A percentile compares a stretch with the other conserved stretches of the same genome.
These are phyloP conservation scores for Venturia asperata DNA, from an alignment of 2,329 filamentous ascomycete genomes.

Conservation along the genomic window DNA sequence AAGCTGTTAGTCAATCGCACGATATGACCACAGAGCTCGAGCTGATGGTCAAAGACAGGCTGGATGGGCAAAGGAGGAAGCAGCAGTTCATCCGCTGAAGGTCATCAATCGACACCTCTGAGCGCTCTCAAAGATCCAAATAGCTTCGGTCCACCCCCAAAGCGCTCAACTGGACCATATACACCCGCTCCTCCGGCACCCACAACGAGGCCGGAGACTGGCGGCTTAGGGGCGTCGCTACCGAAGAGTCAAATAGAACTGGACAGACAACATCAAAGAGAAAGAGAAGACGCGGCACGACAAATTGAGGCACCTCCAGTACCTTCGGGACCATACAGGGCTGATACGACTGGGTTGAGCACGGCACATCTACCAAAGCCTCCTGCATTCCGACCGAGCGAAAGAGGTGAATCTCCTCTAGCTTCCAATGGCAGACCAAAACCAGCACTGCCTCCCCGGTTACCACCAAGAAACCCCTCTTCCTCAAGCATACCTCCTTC, in stretches of 20 bases:
- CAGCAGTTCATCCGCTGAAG: constrained; percentile 33
- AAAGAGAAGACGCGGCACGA: background rate
- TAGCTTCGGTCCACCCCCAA: constrained; percentile 75
- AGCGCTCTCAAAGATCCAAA: constrained; percentile 66
- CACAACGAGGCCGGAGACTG: background rate
- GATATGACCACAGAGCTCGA: constrained; percentile 19
- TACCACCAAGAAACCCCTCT: constrained; percentile 62
- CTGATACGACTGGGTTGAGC: constrained; percentile 17
- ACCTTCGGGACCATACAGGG: constrained; percentile 14
- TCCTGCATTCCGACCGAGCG: background rate
- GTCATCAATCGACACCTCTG: constrained; percentile 57
- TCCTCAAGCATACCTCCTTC: constrained; percentile 36
- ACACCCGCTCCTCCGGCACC: constrained; percentile 3
- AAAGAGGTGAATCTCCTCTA: constrained; percentile 53
- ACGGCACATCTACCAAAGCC: constrained; percentile 14
- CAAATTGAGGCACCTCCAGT: constrained; percentile 6
- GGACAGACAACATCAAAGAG: constrained; percentile 1
- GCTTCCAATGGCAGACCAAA: constrained; percentile 34
- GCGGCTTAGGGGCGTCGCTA: constrained; percentile 5
- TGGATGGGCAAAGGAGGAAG: constrained; percentile 51
- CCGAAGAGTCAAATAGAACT: background rate
- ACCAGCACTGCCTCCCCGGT: constrained; percentile 57
- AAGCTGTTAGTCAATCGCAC: constrained; percentile 32
- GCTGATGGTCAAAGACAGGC: constrained; percentile 41
- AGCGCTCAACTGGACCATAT: constrained; percentile 33